Evolutionary conservation across 345 rosid genomes (phyloP).

Genomic region (Eutrema japonicum): DNA sequence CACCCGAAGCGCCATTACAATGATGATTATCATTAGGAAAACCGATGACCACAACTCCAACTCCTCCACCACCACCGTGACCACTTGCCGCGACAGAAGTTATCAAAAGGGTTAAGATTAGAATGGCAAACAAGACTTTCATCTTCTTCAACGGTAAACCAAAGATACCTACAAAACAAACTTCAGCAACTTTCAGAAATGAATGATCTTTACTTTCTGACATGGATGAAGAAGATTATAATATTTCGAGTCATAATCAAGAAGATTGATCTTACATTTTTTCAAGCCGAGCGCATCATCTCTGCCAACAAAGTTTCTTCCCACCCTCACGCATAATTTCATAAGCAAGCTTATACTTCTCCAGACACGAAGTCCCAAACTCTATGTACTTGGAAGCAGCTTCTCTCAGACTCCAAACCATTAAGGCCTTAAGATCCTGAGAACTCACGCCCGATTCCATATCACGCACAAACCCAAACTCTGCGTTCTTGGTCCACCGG

Average conservation of each 20-base stretch:
- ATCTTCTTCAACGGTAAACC: conserved; percentile 11
- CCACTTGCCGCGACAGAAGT: conserved; percentile 10
- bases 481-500: conserved; percentile 88
- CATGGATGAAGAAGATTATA: conserved; percentile 1
- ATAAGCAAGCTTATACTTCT: conserved; percentile 76
- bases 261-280: conserved; percentile 30
- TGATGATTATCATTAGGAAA: conserved; percentile 4
- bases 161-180: conserved; percentile 32
- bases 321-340: conserved; percentile 87
- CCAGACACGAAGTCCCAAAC: conserved; percentile 69
- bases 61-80: conserved; percentile 15
- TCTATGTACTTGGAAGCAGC: conserved; percentile 79
- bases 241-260: neutral
- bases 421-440: conserved; percentile 67
- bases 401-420: conserved; percentile 92
- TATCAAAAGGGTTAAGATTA: conserved; percentile 28
- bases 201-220: neutral
- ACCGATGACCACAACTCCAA: conserved; percentile 15
- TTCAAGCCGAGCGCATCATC: conserved; percentile 44
- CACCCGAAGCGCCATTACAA: conserved; percentile 25
- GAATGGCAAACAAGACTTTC: conserved; percentile 21
- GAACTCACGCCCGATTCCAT: conserved; percentile 60
- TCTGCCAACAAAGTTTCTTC: conserved; percentile 73
- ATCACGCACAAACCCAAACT: conserved; percentile 62
- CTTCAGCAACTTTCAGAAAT: neutral